These are phyloP conservation scores for Claviceps maximensis DNA, from an alignment of 2,329 filamentous ascomycete species.

Conservation along the genomic window DNA sequence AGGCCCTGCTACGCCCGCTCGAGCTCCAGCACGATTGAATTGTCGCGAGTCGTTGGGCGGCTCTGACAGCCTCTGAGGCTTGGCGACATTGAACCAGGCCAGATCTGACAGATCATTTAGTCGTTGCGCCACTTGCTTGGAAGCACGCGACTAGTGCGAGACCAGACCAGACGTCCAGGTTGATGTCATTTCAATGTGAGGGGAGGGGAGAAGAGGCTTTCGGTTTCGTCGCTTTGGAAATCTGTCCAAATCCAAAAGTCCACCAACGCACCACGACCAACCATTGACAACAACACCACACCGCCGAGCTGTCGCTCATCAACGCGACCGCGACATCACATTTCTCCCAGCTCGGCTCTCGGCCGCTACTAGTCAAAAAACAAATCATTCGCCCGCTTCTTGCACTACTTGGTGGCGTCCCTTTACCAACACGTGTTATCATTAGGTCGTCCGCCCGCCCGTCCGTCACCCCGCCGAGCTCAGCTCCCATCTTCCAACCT, in stretches of 20 bases:
- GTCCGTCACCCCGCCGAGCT: neutral
- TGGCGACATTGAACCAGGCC: neutral
- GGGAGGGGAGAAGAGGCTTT: too few relatives aligned
- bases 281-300: too few relatives aligned
- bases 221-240: too few relatives aligned
- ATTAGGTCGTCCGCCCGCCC: neutral
- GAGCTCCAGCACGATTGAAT: too few relatives aligned
- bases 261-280: too few relatives aligned
- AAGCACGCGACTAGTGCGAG: neutral
- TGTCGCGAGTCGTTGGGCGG: neutral
- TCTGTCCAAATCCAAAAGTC: too few relatives aligned
- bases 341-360: neutral
- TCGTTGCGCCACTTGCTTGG: neutral
- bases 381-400: neutral
- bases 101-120: neutral
- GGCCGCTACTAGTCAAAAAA: too few relatives aligned
- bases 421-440: neutral
- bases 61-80: neutral
- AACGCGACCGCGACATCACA: neutral
- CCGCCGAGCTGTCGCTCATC: too few relatives aligned
- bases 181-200: too few relatives aligned
- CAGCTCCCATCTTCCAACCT: neutral
- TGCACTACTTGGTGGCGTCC: too few relatives aligned
- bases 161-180: neutral
- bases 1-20: too few relatives aligned